Conservation (phyloP, 2,329 filamentous ascomycete genomes). For the Elsinoe necatrix region DNA sequence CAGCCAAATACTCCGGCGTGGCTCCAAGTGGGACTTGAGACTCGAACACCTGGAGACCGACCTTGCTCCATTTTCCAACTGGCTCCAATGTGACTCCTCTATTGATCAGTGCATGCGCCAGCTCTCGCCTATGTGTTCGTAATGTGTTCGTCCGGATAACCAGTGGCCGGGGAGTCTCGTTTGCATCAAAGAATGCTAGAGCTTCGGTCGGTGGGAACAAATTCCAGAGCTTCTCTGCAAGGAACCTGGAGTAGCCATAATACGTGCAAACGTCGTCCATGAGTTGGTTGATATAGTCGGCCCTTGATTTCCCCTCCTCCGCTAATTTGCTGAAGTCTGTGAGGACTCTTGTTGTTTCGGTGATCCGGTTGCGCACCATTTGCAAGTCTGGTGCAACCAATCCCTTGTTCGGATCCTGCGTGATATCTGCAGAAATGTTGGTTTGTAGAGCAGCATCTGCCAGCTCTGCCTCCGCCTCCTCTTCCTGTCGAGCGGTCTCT, state of each 20-base stretch:
- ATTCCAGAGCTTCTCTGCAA: constrained; percentile 92
- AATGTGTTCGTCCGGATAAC: constrained; percentile 97
- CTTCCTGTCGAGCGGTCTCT: constrained; percentile 67
- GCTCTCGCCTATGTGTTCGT: constrained; percentile 64
- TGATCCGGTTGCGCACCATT: constrained; percentile 78
- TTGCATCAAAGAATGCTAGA: constrained; percentile 97
- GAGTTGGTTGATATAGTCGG: constrained; percentile 80
- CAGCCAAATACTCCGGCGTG: constrained; percentile 92
- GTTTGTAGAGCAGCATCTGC: constrained; percentile 81
- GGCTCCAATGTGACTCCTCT: constrained; percentile 93
- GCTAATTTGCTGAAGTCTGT: constrained; percentile 78
- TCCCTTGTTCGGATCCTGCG: constrained; percentile 51
- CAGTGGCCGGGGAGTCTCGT: constrained; percentile 86
- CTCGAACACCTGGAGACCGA: constrained; percentile 94
- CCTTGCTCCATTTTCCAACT: constrained; percentile 97
- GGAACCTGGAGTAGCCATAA: constrained; percentile 88
- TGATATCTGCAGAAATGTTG: constrained; percentile 68
- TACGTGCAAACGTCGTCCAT: constrained; percentile 90
- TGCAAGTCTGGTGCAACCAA: constrained; percentile 82
- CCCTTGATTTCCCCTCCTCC: constrained; percentile 70
- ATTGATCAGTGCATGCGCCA: constrained; percentile 91
- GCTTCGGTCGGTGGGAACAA: constrained; percentile 90
- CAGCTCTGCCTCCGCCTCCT: constrained; percentile 75
- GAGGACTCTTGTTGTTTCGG: constrained; percentile 83
- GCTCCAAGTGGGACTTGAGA: constrained; percentile 79